phyloP scores from a whole-genome alignment of 768 basidiomycete genomes.

The Psilocybe sp. region DNA sequence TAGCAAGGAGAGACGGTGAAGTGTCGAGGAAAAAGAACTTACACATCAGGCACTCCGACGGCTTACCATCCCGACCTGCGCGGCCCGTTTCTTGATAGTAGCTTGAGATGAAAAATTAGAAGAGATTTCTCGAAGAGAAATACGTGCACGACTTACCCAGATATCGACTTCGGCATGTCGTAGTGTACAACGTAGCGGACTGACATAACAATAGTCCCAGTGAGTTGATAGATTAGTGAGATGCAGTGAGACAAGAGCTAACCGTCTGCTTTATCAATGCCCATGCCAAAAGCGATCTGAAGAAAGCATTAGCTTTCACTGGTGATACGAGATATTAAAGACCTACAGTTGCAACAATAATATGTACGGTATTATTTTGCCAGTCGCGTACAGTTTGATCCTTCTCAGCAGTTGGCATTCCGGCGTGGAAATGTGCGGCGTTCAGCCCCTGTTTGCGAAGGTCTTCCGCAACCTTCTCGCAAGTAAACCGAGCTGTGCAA shows the following conservation, averaged over 20 bases:
- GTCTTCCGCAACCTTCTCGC: slow-evolving; percentile 76
- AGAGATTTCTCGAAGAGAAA: not conserved
- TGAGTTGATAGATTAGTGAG: slow-evolving; percentile 1
- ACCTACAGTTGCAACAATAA: slow-evolving; percentile 90
- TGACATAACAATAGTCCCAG: slow-evolving; percentile 23
- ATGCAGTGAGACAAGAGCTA: slow-evolving; percentile 9
- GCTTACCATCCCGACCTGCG: slow-evolving; percentile 86
- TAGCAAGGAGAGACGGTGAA: not conserved
- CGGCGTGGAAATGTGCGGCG: slow-evolving; percentile 86
- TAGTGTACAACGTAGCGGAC: slow-evolving; percentile 93
- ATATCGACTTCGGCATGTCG: slow-evolving; percentile 77
- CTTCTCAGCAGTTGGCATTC: slow-evolving; percentile 62
- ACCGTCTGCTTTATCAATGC: slow-evolving; percentile 87
- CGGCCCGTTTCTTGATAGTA: slow-evolving; percentile 97
- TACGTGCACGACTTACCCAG: slow-evolving; percentile 54
- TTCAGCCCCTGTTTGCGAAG: slow-evolving; percentile 58
- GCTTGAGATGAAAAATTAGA: slow-evolving; percentile 30
- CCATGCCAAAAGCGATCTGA: slow-evolving; percentile 97
- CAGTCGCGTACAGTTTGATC: slow-evolving; percentile 64
- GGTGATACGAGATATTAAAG: not conserved
- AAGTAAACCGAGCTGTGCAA: slow-evolving; percentile 64
- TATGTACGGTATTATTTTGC: slow-evolving; percentile 66
- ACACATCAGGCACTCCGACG: slow-evolving; percentile 89
- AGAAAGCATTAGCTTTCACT: not conserved
- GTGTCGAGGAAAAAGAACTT: slow-evolving; percentile 22